Conservation (phyloP, 2,329 filamentous ascomycete species). For the Podosphaera fusca region DNA sequence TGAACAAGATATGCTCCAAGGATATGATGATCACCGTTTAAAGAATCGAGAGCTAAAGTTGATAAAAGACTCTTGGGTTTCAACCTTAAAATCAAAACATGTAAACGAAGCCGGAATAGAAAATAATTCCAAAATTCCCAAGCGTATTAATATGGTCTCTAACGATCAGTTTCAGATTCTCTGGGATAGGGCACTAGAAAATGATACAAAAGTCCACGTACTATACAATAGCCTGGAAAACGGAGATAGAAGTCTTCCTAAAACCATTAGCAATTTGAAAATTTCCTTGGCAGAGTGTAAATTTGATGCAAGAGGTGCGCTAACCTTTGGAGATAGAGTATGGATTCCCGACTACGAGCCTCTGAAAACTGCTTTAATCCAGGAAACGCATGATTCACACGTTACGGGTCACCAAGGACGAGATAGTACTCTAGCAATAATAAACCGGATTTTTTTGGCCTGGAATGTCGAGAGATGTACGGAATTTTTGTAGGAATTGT, state of each 20-base stretch:
- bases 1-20: too few relatives aligned
- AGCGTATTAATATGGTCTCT: background rate
- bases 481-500: background rate
- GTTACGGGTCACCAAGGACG: background rate
- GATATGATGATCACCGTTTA: too few relatives aligned
- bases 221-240: background rate
- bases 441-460: background rate
- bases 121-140: background rate
- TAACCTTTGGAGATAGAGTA: background rate
- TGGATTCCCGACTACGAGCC: background rate
- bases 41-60: too few relatives aligned
- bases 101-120: background rate
- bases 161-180: background rate
- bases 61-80: too few relatives aligned
- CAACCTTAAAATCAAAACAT: too few relatives aligned
- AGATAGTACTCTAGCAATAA: background rate
- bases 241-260: background rate
- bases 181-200: background rate
- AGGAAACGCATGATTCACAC: background rate
- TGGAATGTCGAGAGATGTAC: background rate
- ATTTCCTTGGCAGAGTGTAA: background rate
- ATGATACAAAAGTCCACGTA: background rate
- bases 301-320: background rate
- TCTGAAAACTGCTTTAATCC: background rate
- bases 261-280: background rate